phyloP scores from a whole-genome alignment of 306 rosid genomes.

The Cicer pinnatifidum region DNA sequence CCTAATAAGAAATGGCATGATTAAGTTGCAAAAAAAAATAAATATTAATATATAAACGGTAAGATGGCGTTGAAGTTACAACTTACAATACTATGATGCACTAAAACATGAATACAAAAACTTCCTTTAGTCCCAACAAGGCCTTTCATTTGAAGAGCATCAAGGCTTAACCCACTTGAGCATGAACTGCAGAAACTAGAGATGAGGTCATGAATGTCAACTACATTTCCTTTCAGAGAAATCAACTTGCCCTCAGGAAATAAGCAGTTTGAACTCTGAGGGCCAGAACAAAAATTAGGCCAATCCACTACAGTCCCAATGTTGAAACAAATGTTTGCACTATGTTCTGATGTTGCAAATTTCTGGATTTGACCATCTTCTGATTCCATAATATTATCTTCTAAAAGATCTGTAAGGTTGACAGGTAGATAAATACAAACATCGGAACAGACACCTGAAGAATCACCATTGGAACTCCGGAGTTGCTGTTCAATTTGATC shows the following conservation, averaged over 20 bases:
- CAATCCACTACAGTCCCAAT: constrained; percentile 28
- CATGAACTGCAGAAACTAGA: constrained; percentile 50
- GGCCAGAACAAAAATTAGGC: constrained; percentile 38
- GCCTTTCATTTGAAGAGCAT: constrained; percentile 52
- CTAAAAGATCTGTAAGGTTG: constrained; percentile 49
- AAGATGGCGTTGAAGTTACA: constrained; percentile 53
- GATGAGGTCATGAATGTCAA: constrained; percentile 56
- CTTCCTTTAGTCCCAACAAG: constrained; percentile 47
- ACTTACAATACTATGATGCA: constrained; percentile 65
- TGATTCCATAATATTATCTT: constrained; percentile 44
- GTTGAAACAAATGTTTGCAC: constrained; percentile 41
- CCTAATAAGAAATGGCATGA: constrained; percentile 54
- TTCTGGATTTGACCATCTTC: constrained; percentile 45
- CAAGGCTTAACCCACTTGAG: constrained; percentile 48
- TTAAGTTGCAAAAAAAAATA: constrained; percentile 27
- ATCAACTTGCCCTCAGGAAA: constrained; percentile 78
- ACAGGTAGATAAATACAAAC: constrained; percentile 66
- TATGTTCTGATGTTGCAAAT: constrained; percentile 48
- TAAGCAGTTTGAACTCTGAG: constrained; percentile 50
- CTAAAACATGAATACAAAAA: constrained; percentile 75
- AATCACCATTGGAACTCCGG: constrained; percentile 40
- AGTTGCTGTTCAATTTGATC: constrained; percentile 48
- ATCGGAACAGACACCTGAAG: constrained; percentile 57
- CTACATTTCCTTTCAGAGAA: constrained; percentile 63
- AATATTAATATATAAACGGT: constrained; percentile 29